Evolutionary conservation across 2,329 filamentous ascomycete species (phyloP), one percentile per base, ranked within the genome.

Genomic region (Pyricularia grisea): DNA sequence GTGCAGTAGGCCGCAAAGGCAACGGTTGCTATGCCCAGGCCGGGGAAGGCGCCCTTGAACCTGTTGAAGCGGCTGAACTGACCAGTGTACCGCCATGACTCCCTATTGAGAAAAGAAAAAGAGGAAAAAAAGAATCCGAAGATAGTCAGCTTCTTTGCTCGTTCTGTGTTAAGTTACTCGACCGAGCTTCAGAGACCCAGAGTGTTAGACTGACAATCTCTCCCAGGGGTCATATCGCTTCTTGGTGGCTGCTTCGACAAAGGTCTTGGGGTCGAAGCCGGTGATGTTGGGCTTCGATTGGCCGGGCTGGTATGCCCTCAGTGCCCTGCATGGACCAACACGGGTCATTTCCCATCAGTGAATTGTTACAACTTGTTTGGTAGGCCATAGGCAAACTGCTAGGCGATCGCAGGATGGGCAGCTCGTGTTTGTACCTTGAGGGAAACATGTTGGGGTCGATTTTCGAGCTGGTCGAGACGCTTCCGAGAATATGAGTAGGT

Each of bases 11-110:
- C 90, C 67, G 90, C 88, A 79, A 99, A 99, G 65, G 94, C 94
- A 70, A 95, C 94, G 5, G 91, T 91, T 36, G 93, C 95, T 74
- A 94, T 97, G 72, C 95, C 95, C 75, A 99, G 85, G 71, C 95
- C 95, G 55, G 95, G 95, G 78, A 99, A 93, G 72, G 88, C 84
- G 76, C 87, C 84, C 83, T 90, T 93, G 84, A 97, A 95, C 75
- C 95, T 91, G 83, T 97, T 97, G 82, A 85, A 91, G 75, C 94
- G 88, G 73, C 90, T 90, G 84, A 97, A 98, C 68, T 88, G 90
- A 72, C 94, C 95, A 50, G 87, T 89, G 84, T 97, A 97, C 81
- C 95, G 88, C 95, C 95, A 99, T 77, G 92, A 87, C 84, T 99
- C 95, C 77, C 95, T 99, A 78, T 72, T 63, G 9, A n/a, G n/a